Percentiles rank a stretch among this genome's conserved stretches.
Conservation (phyloP, 1,284 basidiomycete genomes). For the Tremellales sp. region DNA sequence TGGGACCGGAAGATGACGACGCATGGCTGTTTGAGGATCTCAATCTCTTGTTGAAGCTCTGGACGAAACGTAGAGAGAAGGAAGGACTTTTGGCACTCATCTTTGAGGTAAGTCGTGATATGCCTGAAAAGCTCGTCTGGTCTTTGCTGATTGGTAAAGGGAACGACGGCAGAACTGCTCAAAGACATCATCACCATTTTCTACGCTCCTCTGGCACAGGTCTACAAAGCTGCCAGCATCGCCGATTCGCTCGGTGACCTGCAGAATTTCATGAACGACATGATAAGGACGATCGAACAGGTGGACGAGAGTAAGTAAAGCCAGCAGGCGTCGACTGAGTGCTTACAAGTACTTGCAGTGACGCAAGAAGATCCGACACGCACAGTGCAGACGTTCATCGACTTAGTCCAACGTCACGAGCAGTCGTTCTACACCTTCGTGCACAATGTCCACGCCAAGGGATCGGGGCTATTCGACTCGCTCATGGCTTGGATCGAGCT, state of each 20-base stretch:
- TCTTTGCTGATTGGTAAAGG: conserved; percentile 55
- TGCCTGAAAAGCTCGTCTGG: neutral
- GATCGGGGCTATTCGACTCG: conserved; percentile 85
- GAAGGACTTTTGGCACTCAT: conserved; percentile 91
- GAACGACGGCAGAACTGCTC: conserved; percentile 86
- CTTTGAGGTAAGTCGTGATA: conserved; percentile 67
- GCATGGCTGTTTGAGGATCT: conserved; percentile 93
- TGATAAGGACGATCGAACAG: conserved; percentile 89
- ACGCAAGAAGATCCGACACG: conserved; percentile 75
- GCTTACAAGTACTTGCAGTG: conserved; percentile 55
- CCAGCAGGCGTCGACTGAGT: neutral
- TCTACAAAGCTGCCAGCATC: conserved; percentile 96
- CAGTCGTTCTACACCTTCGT: conserved; percentile 95
- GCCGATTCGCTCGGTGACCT: conserved; percentile 88
- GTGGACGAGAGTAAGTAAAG: conserved; percentile 74
- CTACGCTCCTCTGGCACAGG: conserved; percentile 94
- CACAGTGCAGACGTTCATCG: conserved; percentile 91
- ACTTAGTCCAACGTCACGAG: conserved; percentile 90
- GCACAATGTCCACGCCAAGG: conserved; percentile 97
- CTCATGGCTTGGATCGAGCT: conserved; percentile 97
- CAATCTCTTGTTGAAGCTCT: conserved; percentile 69
- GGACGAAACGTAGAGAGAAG: conserved; percentile 76
- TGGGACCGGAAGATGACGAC: conserved; percentile 85
- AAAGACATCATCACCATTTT: conserved; percentile 99
- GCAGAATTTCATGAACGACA: conserved; percentile 91